Evolutionary conservation across 768 basidiomycete genomes (phyloP).

Genomic region (Xerocomus brunneocitrinus): DNA sequence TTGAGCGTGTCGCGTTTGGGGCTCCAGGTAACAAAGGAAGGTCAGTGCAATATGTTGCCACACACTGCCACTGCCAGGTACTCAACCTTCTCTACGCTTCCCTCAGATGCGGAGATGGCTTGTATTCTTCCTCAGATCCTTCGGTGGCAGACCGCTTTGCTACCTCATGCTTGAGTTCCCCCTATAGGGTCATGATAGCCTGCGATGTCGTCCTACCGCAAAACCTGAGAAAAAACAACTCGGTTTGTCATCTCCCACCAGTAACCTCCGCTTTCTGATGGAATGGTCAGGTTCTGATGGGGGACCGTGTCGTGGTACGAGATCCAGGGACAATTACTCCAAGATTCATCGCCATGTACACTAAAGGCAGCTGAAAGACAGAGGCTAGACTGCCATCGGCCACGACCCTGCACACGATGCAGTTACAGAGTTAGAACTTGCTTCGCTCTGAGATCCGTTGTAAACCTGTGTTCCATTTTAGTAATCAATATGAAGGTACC

Average conservation of each 20-base stretch:
- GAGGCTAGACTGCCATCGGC: conserved; percentile 13
- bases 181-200: conserved; percentile 61
- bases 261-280: conserved; percentile 24
- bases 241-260: conserved; percentile 21
- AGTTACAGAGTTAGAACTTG: conserved; percentile 21
- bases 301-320: conserved; percentile 51
- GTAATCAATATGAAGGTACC: conserved; percentile 23
- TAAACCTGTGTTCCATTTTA: conserved; percentile 16
- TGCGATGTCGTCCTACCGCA: conserved; percentile 49
- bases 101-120: conserved; percentile 53
- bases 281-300: conserved; percentile 39
- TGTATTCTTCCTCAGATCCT: conserved; percentile 61
- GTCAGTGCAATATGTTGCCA: conserved; percentile 31
- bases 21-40: conserved; percentile 48
- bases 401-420: conserved; percentile 15
- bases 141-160: conserved; percentile 53
- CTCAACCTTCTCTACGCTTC: conserved; percentile 1
- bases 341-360: conserved; percentile 57
- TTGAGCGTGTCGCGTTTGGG: conserved; percentile 56
- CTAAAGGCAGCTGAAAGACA: conserved; percentile 30
- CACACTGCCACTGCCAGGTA: neutral
- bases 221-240: conserved; percentile 19
- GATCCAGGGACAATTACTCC: conserved; percentile 53
- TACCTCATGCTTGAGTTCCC: conserved; percentile 64
- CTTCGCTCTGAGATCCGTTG: conserved; percentile 19